A percentile compares a stretch with the other conserved stretches of the same genome.
Conservation (phyloP, 2,329 filamentous ascomycete genomes). For the Diaporthe sp. region DNA sequence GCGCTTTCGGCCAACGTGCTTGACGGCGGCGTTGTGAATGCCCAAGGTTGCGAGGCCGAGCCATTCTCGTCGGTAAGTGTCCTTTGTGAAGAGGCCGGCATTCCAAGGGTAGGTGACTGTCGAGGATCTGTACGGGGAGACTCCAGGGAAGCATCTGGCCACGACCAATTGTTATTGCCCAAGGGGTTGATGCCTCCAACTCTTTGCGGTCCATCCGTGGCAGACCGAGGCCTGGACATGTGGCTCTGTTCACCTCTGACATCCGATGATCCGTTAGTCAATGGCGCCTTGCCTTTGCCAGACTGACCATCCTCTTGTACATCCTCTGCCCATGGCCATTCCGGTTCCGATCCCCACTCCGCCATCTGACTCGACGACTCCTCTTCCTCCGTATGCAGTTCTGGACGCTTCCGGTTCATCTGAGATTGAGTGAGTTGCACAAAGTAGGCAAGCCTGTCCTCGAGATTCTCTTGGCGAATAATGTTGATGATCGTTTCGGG, state of each 20-base stretch:
- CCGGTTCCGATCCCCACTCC: slow-evolving; percentile 31
- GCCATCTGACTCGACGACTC: slow-evolving; percentile 30
- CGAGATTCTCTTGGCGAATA: slow-evolving; percentile 71
- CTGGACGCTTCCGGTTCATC: slow-evolving; percentile 42
- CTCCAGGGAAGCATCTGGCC: slow-evolving; percentile 51
- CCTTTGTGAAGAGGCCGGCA: background rate
- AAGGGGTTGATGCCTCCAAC: slow-evolving; percentile 63
- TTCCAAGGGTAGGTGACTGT: slow-evolving; percentile 1
- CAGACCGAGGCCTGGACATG: slow-evolving; percentile 61
- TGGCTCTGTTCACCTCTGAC: slow-evolving; percentile 38
- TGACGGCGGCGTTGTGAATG: slow-evolving; percentile 39
- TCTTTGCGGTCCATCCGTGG: slow-evolving; percentile 68
- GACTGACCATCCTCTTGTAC: slow-evolving; percentile 32
- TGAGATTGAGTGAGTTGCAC: slow-evolving; percentile 64
- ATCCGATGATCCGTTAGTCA: slow-evolving; percentile 13
- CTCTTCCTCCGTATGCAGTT: slow-evolving; percentile 11
- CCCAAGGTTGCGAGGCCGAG: slow-evolving; percentile 19
- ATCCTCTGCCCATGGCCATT: slow-evolving; percentile 39
- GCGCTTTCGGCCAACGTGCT: slow-evolving; percentile 40
- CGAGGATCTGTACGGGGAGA: slow-evolving; percentile 19
- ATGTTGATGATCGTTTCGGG: slow-evolving; percentile 71
- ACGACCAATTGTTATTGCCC: slow-evolving; percentile 74
- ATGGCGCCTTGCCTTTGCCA: slow-evolving; percentile 36
- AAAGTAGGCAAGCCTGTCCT: slow-evolving; percentile 71
- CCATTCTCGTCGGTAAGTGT: slow-evolving; percentile 14